Percentiles rank a stretch among this genome's conserved stretches.
Evolutionary conservation across 2,329 filamentous ascomycete genomes (phyloP).

Genomic region (Blastomyces silverae): DNA sequence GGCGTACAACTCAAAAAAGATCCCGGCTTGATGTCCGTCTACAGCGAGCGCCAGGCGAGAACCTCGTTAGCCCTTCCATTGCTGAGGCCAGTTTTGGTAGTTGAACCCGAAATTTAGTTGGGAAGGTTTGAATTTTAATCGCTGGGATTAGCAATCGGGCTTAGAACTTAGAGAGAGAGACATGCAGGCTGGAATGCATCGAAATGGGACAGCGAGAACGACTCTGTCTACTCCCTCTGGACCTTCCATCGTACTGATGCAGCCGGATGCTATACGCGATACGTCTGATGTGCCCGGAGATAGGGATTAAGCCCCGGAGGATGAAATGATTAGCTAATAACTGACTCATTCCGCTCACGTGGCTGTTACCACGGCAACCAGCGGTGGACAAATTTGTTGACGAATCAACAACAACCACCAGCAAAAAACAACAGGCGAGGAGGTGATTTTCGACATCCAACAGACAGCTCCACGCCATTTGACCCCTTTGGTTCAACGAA

Average conservation of each 20-base stretch:
- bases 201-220: neutral
- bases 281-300: too few species aligned
- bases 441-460: neutral
- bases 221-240: too few species aligned
- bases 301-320: too few species aligned
- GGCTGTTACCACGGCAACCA: slow-evolving; percentile 10
- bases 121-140: neutral
- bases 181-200: neutral
- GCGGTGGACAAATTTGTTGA: neutral
- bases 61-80: neutral
- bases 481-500: neutral
- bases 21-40: too few species aligned
- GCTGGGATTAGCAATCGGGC: neutral
- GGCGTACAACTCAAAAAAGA: neutral
- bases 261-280: too few species aligned
- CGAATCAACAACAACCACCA: neutral
- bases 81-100: neutral
- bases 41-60: neutral
- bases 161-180: neutral
- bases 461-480: neutral
- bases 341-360: neutral
- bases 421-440: neutral
- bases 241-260: too few species aligned
- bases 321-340: neutral
- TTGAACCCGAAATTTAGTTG: neutral